These are phyloP conservation scores for Uronychia setigera DNA, from an alignment of 73 alveolate species.

Conservation along the genomic window DNA sequence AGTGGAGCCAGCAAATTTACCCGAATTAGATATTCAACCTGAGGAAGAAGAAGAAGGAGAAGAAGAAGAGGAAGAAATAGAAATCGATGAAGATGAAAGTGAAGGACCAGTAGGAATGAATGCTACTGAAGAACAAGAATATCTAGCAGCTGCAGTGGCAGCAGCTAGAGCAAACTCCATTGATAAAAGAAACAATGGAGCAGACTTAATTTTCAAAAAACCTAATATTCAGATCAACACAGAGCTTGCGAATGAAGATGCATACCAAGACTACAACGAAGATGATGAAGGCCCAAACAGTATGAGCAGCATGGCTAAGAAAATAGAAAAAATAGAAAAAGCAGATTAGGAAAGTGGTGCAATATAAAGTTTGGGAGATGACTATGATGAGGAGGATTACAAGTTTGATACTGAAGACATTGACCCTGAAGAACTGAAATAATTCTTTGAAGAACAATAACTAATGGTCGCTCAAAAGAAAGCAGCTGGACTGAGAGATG, in stretches of 20 bases:
- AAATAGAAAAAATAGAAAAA: background rate
- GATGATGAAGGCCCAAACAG: background rate
- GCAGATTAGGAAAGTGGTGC: background rate
- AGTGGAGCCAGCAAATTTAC: background rate
- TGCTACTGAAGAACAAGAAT: background rate
- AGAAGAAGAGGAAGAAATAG: slow-evolving; percentile 4
- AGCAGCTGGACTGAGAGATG: background rate
- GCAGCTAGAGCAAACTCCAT: background rate
- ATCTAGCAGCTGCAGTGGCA: background rate
- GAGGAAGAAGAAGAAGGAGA: slow-evolving; percentile 5
- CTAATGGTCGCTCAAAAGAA: background rate
- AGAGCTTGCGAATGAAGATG: slow-evolving; percentile 53
- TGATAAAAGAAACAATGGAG: background rate
- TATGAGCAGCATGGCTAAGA: background rate
- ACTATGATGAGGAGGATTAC: background rate
- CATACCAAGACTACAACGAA: slow-evolving; percentile 16
- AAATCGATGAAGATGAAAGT: background rate
- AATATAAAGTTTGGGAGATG: background rate
- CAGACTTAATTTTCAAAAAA: background rate
- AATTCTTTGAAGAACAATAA: background rate
- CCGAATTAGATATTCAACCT: background rate
- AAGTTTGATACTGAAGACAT: background rate
- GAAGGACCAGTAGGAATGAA: background rate
- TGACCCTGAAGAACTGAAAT: background rate
- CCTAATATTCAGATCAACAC: slow-evolving; percentile 44